Evolutionary conservation across 2,329 filamentous ascomycete species (phyloP).

Genomic region (Phyllosticta citriasiana): DNA sequence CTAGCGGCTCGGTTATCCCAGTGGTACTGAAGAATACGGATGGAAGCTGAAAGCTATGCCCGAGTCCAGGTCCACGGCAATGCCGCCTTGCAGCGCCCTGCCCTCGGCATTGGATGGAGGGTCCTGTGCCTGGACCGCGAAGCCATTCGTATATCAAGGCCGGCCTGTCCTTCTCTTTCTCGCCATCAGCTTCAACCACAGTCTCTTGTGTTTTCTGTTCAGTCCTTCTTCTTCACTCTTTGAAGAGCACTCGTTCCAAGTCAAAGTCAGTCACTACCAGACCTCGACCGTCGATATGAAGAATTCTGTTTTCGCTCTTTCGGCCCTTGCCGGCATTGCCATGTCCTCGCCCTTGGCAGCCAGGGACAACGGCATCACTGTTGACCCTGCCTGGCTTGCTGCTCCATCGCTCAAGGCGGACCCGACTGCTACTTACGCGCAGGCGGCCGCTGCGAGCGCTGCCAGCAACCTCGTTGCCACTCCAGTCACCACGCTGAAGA

Average conservation of each 20-base stretch:
- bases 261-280: neutral
- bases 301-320: slow-evolving; percentile 5
- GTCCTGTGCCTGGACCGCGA: neutral
- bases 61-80: neutral
- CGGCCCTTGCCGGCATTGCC: slow-evolving; percentile 5
- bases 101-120: neutral
- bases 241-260: slow-evolving; percentile 2
- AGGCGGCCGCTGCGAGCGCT: neutral
- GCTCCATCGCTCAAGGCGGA: neutral
- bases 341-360: neutral
- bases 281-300: neutral
- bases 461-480: neutral
- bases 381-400: neutral
- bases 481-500: neutral
- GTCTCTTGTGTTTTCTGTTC: neutral
- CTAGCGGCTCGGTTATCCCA: neutral
- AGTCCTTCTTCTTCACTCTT: slow-evolving; percentile 2
- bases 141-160: neutral
- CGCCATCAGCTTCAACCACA: slow-evolving; percentile 1
- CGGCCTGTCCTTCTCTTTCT: neutral
- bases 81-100: neutral
- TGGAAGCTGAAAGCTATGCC: neutral
- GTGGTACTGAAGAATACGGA: neutral
- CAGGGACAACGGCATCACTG: slow-evolving; percentile 1
- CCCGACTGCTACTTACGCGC: neutral